phyloP scores from a whole-genome alignment of 2,329 filamentous ascomycete species.

The Xylaria polymorpha region DNA sequence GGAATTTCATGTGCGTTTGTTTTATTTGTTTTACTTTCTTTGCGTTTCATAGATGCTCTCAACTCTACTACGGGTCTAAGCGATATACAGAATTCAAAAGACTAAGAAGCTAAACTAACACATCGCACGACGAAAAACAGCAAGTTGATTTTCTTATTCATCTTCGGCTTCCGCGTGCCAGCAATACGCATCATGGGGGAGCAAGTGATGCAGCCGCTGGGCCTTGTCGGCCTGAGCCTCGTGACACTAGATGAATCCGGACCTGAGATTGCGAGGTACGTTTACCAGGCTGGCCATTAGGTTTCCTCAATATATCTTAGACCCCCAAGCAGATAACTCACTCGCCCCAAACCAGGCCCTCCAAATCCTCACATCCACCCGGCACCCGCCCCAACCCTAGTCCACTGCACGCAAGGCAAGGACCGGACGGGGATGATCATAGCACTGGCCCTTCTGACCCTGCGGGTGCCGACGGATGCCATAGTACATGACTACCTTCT shows the following conservation, averaged over 20 bases:
- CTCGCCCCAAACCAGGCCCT: conserved; percentile 54
- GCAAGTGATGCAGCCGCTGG: conserved; percentile 77
- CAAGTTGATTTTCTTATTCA: conserved; percentile 67
- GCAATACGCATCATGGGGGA: conserved; percentile 76
- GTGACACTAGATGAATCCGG: conserved; percentile 77
- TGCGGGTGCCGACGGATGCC: conserved; percentile 66
- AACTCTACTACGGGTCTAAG: neutral
- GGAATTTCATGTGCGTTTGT: conserved; percentile 66
- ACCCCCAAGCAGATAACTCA: conserved; percentile 14
- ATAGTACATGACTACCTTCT: conserved; percentile 79
- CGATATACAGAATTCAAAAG: neutral
- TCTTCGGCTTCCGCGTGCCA: conserved; percentile 73
- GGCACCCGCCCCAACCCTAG: conserved; percentile 70
- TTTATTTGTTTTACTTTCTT: neutral
- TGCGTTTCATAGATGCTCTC: neutral
- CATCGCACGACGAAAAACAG: conserved; percentile 48
- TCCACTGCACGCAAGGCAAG: conserved; percentile 92
- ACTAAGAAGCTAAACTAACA: neutral
- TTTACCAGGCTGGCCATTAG: conserved; percentile 8
- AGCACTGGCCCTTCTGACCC: conserved; percentile 73
- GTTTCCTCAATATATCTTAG: neutral
- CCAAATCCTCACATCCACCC: conserved; percentile 58
- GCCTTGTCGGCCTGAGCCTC: conserved; percentile 75
- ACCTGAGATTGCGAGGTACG: conserved; percentile 64
- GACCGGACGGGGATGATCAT: conserved; percentile 82